These are phyloP conservation scores for Raphidocelis subcapitata DNA, from an alignment of 139 green algal genomes.

Conservation along the genomic window DNA sequence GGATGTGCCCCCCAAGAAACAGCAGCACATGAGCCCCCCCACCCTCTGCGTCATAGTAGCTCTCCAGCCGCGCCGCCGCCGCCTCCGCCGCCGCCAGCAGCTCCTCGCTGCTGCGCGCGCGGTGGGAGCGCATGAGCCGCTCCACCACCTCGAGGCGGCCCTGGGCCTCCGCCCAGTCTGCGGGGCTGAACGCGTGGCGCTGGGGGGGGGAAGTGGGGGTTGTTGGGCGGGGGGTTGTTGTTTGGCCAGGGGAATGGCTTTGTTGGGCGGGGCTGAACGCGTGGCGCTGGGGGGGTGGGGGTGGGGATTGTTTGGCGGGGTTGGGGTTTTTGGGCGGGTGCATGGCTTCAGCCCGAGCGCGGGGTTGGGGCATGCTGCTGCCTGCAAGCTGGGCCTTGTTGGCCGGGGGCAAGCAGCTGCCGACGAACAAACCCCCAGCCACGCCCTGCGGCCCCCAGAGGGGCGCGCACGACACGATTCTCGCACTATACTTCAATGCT, in stretches of 20 bases:
- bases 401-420: too few species aligned
- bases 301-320: too few species aligned
- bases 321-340: too few species aligned
- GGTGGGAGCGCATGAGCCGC: slow-evolving; percentile 46
- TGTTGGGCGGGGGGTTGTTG: slow-evolving; percentile 6
- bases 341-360: too few species aligned
- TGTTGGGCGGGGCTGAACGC: background rate
- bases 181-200: slow-evolving; percentile 41
- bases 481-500: too few species aligned
- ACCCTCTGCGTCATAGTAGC: slow-evolving; percentile 42
- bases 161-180: slow-evolving; percentile 44
- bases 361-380: too few species aligned
- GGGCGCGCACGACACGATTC: too few species aligned
- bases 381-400: too few species aligned
- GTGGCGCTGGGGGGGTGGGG: background rate
- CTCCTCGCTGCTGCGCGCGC: slow-evolving; percentile 37
- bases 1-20: background rate
- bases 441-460: too few species aligned
- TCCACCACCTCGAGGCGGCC: slow-evolving; percentile 40
- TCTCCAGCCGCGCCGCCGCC: slow-evolving; percentile 38
- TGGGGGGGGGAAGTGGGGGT: slow-evolving; percentile 29
- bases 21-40: background rate
- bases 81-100: slow-evolving; percentile 49
- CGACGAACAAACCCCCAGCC: too few species aligned
- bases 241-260: background rate